A percentile compares a stretch with the other conserved stretches of the same genome.
phyloP scores from a whole-genome alignment of 306 rosid genomes.

The Prunus padus region DNA sequence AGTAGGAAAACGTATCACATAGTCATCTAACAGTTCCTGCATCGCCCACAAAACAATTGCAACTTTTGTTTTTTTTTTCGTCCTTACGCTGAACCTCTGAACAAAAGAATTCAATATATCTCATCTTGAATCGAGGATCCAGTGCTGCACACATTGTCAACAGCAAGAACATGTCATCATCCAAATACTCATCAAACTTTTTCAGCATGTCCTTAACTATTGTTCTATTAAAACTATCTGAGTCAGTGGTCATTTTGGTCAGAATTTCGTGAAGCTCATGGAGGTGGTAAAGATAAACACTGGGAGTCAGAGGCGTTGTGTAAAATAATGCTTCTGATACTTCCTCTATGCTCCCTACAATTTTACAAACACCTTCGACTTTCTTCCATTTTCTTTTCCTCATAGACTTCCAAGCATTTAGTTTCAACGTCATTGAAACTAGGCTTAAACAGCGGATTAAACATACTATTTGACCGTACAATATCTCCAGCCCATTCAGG shows the following conservation, averaged over 20 bases:
- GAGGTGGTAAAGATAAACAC: constrained; percentile 16
- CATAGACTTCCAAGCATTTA: constrained; percentile 7
- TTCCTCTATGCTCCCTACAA: constrained; percentile 11
- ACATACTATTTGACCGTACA: neutral
- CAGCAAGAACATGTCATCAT: constrained; percentile 15
- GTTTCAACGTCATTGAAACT: neutral
- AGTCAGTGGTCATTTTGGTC: neutral
- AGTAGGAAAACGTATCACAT: constrained; percentile 6
- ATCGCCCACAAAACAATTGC: neutral
- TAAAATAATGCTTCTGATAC: constrained; percentile 17
- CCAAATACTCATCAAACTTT: constrained; percentile 15
- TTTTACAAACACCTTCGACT: constrained; percentile 7
- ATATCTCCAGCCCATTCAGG: neutral
- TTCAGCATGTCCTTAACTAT: constrained; percentile 6
- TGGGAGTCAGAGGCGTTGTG: neutral
- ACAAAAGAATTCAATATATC: constrained; percentile 12
- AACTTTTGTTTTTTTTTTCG: neutral
- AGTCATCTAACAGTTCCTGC: constrained; percentile 10
- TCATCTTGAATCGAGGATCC: constrained; percentile 23
- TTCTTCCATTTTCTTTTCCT: constrained; percentile 2
- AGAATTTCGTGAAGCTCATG: constrained; percentile 2
- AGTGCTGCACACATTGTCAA: constrained; percentile 23
- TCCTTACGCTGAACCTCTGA: neutral
- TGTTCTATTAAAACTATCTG: constrained; percentile 4
- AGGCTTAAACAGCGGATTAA: neutral